Evolutionary conservation across 805 yeast species (phyloP), one percentile per base, ranked within the genome.

Genomic region (Ogataea philodendri): DNA sequence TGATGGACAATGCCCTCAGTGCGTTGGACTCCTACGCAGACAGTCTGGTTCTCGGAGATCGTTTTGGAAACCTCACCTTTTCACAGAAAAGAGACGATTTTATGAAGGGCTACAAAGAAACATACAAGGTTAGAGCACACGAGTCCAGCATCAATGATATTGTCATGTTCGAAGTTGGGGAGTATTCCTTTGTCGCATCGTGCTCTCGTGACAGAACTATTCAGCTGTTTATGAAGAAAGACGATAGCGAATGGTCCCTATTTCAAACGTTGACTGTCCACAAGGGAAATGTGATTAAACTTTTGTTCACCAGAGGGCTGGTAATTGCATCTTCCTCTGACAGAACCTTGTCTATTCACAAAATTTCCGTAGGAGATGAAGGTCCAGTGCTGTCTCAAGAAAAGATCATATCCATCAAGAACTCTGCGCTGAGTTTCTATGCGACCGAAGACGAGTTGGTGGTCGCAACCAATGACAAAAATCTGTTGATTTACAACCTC

Each of bases 201-300:
- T 70, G 72, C 17, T 74, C 82, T 1, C 57, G 85, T 26, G 86
- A 80, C 51, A 51, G 86, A 33, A 80, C 78, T 65, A 69, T 80
- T 19, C 86, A 80, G 51, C 51, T 79, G 0, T 75, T 74, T 40
- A 49, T 52, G 9, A 59, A 55, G 30, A 14, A 37, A 17, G 21
- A 15, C 5, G 29, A 21, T 2, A 22, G 32, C 11, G 45, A 34
- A 1, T 81, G 85, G 84, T 65, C 60, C 5, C 56, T 82, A 4
- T 53, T 68, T 28, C 83, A 79, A 48, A 81, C 88, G 0, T 48
- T 81, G n/a, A 71, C 74, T 1, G 60, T 69, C 5, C 85, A 77
- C 46, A 74, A 70, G 35, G 83, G 77, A 0, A 77, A 72, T 48
- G 53, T 78, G 9, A 34, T 67, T 7, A 65, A 66, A 19, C 48